Conservation (phyloP, 352 stramenopile species). For the Phytophthora sp. region DNA sequence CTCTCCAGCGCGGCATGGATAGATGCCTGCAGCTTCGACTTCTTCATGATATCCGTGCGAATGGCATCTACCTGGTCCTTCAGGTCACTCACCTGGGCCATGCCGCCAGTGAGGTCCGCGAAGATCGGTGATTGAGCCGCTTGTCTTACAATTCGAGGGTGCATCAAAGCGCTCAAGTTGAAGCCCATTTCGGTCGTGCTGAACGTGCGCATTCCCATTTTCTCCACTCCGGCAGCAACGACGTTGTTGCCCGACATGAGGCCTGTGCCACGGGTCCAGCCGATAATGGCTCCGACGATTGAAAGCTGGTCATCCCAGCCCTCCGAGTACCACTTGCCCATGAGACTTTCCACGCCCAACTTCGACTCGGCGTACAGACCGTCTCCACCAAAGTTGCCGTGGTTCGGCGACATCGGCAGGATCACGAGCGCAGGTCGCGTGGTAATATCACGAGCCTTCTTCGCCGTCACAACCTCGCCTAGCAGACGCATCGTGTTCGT, state of each 20-base stretch:
- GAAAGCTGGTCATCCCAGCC: slow-evolving; percentile 88
- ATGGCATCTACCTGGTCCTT: slow-evolving; percentile 69
- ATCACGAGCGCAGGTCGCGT: slow-evolving; percentile 82
- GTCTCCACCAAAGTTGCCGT: slow-evolving; percentile 86
- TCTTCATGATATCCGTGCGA: slow-evolving; percentile 56
- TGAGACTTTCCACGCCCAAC: slow-evolving; percentile 84
- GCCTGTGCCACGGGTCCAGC: slow-evolving; percentile 86
- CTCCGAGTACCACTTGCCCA: slow-evolving; percentile 89
- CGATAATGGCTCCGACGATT: slow-evolving; percentile 85
- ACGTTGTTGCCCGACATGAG: slow-evolving; percentile 92
- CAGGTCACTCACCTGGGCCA: slow-evolving; percentile 78
- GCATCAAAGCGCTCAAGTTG: slow-evolving; percentile 85
- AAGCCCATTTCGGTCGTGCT: slow-evolving; percentile 90
- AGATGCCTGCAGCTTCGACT: slow-evolving; percentile 63
- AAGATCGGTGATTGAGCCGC: slow-evolving; percentile 77
- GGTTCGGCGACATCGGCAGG: slow-evolving; percentile 86
- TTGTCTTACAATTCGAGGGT: slow-evolving; percentile 76
- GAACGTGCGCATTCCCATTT: slow-evolving; percentile 85
- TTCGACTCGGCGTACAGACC: slow-evolving; percentile 91
- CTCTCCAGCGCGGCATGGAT: slow-evolving; percentile 47
- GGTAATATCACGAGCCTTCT: slow-evolving; percentile 70
- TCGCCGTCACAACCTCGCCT: slow-evolving; percentile 76
- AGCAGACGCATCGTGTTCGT: slow-evolving; percentile 88
- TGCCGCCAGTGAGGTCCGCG: slow-evolving; percentile 82
- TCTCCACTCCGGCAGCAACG: slow-evolving; percentile 80